A percentile compares a stretch with the other conserved stretches of the same genome.
Evolutionary conservation across 2,329 filamentous ascomycete species (phyloP).

Genomic region (Simplicillium sp.): DNA sequence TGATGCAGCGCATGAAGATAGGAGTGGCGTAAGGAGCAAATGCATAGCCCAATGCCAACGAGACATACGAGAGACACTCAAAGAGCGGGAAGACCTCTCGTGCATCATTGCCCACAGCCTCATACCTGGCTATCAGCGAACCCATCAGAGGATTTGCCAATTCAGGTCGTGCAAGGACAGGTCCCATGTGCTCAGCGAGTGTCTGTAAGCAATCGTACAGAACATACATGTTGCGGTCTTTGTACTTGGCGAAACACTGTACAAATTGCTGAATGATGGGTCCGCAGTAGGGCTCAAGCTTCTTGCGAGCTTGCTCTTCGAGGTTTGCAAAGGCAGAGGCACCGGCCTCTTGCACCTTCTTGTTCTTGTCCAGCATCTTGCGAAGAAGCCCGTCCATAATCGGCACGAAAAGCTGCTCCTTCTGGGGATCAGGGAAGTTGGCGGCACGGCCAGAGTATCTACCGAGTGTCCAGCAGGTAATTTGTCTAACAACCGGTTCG

Average conservation of each 20-base stretch:
- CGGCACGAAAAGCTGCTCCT: slow-evolving; percentile 76
- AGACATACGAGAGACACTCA: slow-evolving; percentile 94
- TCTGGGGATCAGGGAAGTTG: slow-evolving; percentile 58
- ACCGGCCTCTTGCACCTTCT: slow-evolving; percentile 93
- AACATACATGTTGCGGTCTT: slow-evolving; percentile 98
- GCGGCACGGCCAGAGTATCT: slow-evolving; percentile 91
- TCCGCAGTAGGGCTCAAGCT: slow-evolving; percentile 74
- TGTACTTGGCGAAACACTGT: slow-evolving; percentile 86
- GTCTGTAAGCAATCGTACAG: slow-evolving; percentile 98
- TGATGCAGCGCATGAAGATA: slow-evolving; percentile 80
- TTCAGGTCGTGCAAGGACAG: slow-evolving; percentile 67
- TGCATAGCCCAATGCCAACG: slow-evolving; percentile 69
- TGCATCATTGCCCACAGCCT: slow-evolving; percentile 77
- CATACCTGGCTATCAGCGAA: slow-evolving; percentile 79
- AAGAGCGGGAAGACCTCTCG: slow-evolving; percentile 88
- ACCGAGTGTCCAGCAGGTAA: slow-evolving; percentile 95
- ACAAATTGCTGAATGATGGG: slow-evolving; percentile 92
- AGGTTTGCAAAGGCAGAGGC: slow-evolving; percentile 94
- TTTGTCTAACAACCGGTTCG: slow-evolving; percentile 88
- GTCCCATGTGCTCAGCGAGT: slow-evolving; percentile 81
- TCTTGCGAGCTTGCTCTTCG: slow-evolving; percentile 81
- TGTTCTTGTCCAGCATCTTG: slow-evolving; percentile 95
- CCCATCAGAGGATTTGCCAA: slow-evolving; percentile 88
- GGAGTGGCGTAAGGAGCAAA: slow-evolving; percentile 81
- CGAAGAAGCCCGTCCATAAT: slow-evolving; percentile 94